Base-by-base conservation (phyloP, 2,329 filamentous ascomycete species). In the Trichoderma asperellum region DNA sequence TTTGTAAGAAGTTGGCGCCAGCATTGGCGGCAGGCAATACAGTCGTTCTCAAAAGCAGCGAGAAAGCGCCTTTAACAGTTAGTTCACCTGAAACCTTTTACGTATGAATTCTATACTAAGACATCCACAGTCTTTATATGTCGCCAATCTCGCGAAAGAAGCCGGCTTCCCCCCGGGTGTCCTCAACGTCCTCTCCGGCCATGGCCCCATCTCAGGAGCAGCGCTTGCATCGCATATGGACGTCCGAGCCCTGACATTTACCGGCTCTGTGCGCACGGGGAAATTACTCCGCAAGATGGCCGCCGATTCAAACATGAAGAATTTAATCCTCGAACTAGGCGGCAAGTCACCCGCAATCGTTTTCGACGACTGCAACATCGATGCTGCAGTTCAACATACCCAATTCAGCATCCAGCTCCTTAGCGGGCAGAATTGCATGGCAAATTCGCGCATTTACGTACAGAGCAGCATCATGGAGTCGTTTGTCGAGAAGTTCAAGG, bases 121-220 rank as follows among this genome's bases (percentile, higher is more conserved):
- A 61, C 18, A 34, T 61, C 11, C 27, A 5, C 27, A 61, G 58
- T 61, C 58, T 74, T 74, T 89, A 3, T 87, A 89, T 70, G 83
- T 92, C 14, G 90, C 84, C 2, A 86, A 85, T 14, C 80, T 92
- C 7, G 83, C 92, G 71, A 87, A 88, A 72, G 85, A 92, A 73
- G 89, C 89, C 40, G 90, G 90, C 0, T 91, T 92, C 75, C 90
- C 90, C n/a, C 85, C 89, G 1, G 90, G 90, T 37, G 90, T 92
- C n/a, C 81, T 92, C 71, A 92, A 92, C 76, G 84, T 92, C 68
- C 73, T 92, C 55, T 91, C 91, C 67, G 90, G 90, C 2, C 83
- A 88, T 68, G 90, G 90, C 5, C 82, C 84, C 35, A 85, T 86
- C 60, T 87, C 89, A 1, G 90, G 90, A 34, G 84, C 87, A 14